Base-by-base conservation (phyloP, 208 protist species). In the Leishmania turanica region DNA sequence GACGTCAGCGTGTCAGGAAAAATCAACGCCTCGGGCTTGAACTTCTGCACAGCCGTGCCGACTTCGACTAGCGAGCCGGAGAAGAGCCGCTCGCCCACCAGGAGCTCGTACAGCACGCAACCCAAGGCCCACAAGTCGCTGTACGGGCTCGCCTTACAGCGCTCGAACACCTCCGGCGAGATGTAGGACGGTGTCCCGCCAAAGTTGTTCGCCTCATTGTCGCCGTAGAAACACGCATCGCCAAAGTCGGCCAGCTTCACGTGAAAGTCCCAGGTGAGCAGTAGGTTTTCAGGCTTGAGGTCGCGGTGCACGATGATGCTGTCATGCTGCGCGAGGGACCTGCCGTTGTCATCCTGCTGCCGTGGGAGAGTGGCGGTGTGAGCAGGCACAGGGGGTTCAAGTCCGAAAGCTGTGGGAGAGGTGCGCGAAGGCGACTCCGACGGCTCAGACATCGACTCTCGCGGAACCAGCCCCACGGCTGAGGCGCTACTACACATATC, bases 41-140 rank as follows among this genome's bases (percentile, higher is more conserved):
- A 98, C 53, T 86, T 85, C 54, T 91, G 84, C 6, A 84, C 42
- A 7, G 91, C 92, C 42, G 88, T 78, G 6, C 93, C 81, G 2
- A 84, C 75, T 2, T 84, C 81, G 27, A 69, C 45, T 56, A 80
- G 58, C 31, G 81, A 77, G 45, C 81, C 81, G 19, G 74, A 74
- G 56, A 84, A 80, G 56, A 84, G 81, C 37, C 71, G 77, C 75
- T 79, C 45, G 40, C 81, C 81, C 3, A 84, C 81, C 47, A 84
- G 56, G 37, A 92, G 82, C 83, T 93, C 91, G 81, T 96, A 97
- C 11, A 99, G 97, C 81, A 99, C 99, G 88, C 99, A 99, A 42
- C 99, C 99, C 37, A 99, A 90, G 7, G 98, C 98, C 99, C 99
- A 99, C 49, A 99, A 95, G 88, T 99, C 99, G 78, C 88, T 94